phyloP scores from a whole-genome alignment of 2,329 filamentous ascomycete species.

The Helotiales sp. region DNA sequence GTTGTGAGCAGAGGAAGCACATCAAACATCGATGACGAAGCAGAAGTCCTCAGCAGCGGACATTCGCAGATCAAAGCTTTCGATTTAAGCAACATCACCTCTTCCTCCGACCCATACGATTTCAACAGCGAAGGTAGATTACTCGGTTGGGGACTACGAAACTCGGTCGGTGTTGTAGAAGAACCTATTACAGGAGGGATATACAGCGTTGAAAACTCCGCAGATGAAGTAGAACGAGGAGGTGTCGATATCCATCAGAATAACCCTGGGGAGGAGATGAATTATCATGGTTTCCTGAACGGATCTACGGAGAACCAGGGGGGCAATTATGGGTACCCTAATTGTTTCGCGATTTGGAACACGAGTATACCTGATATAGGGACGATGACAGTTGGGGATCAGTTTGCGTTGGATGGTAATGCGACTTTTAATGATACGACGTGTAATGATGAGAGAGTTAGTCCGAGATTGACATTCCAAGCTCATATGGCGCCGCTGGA shows the following conservation, averaged over 20 bases:
- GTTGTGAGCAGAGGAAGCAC: conserved; percentile 66
- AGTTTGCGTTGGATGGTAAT: conserved; percentile 46
- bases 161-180: conserved; percentile 71
- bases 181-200: conserved; percentile 53
- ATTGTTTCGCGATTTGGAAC: conserved; percentile 68
- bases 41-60: conserved; percentile 53
- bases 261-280: conserved; percentile 74
- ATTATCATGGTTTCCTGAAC: conserved; percentile 63
- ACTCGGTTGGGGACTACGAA: conserved; percentile 69
- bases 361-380: conserved; percentile 45
- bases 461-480: conserved; percentile 59
- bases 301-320: conserved; percentile 35
- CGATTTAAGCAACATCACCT: conserved; percentile 41
- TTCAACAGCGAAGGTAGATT: conserved; percentile 49
- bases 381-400: conserved; percentile 46
- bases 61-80: conserved; percentile 68
- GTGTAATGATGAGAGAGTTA: conserved; percentile 44
- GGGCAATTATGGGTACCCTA: conserved; percentile 69
- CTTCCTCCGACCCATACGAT: conserved; percentile 39
- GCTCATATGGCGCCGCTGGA: conserved; percentile 73
- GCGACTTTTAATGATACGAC: conserved; percentile 43
- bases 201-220: conserved; percentile 69
- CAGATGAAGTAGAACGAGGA: conserved; percentile 60
- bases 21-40: conserved; percentile 59
- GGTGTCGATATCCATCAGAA: conserved; percentile 63